A percentile compares a stretch with the other conserved stretches of the same genome.
Evolutionary conservation across 2,329 filamentous ascomycete species (phyloP).

Genomic region (Plenodomus tracheiphilus): DNA sequence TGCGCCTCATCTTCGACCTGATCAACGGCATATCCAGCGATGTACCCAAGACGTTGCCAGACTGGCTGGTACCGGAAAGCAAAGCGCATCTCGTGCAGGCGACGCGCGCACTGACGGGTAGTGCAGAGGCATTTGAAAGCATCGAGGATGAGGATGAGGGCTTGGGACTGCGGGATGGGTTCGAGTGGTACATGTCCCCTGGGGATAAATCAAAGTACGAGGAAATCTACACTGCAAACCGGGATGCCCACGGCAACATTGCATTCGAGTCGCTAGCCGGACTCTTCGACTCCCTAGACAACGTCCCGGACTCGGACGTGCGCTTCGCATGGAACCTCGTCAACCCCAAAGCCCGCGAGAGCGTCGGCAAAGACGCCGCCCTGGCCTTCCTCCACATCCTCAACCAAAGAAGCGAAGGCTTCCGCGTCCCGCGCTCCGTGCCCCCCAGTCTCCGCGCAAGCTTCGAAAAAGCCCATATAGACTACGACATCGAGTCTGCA

Average conservation of each 20-base stretch:
- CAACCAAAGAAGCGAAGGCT: conserved; percentile 93
- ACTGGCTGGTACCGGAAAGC: conserved; percentile 96
- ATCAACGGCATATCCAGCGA: conserved; percentile 87
- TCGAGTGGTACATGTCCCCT: conserved; percentile 99
- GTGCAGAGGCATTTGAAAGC: conserved; percentile 80
- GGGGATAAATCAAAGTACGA: conserved; percentile 91
- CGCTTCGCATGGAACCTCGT: conserved; percentile 96
- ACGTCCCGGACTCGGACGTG: conserved; percentile 75
- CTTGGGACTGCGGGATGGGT: conserved; percentile 87
- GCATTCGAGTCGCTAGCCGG: conserved; percentile 76
- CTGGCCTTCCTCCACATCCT: conserved; percentile 96
- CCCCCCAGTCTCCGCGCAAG: conserved; percentile 87
- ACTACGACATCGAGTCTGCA: conserved; percentile 86
- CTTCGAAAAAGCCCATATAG: conserved; percentile 95
- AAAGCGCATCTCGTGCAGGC: conserved; percentile 50
- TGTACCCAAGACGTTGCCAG: conserved; percentile 82
- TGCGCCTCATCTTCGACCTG: conserved; percentile 96
- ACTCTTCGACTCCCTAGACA: conserved; percentile 73
- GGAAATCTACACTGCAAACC: conserved; percentile 92
- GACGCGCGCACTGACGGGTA: conserved; percentile 64
- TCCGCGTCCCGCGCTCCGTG: conserved; percentile 86
- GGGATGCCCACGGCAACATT: conserved; percentile 79
- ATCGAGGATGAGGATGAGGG: conserved; percentile 79
- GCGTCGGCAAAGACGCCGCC: conserved; percentile 92
- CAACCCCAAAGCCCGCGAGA: conserved; percentile 80